These are phyloP conservation scores for Auricularia sp. DNA, from an alignment of 768 basidiomycete species.

Conservation along the genomic window DNA sequence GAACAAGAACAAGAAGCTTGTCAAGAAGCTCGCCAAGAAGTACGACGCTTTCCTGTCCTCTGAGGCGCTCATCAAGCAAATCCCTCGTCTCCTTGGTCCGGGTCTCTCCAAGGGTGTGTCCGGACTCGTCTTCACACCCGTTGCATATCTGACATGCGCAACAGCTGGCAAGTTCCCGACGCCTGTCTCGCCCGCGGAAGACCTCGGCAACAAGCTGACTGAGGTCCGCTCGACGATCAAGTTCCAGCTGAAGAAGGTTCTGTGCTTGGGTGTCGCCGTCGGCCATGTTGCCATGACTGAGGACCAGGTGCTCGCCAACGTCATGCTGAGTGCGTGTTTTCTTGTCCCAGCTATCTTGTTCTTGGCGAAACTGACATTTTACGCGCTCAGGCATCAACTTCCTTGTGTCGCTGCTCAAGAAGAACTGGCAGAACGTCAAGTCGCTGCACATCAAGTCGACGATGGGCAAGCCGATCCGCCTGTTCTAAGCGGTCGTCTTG, in stretches of 20 bases:
- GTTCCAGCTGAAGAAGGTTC: slow-evolving; percentile 99
- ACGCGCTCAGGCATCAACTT: slow-evolving; percentile 82
- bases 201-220: slow-evolving; percentile 77
- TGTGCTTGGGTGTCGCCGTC: slow-evolving; percentile 97
- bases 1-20: slow-evolving; percentile 99
- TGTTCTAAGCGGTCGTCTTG: slow-evolving; percentile 53
- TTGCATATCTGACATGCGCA: not conserved
- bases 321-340: slow-evolving; percentile 77
- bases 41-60: slow-evolving; percentile 98
- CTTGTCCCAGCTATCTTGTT: not conserved
- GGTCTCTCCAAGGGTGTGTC: slow-evolving; percentile 93
- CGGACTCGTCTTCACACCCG: not conserved
- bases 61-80: slow-evolving; percentile 97
- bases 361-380: not conserved
- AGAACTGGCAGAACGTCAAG: slow-evolving; percentile 99
- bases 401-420: slow-evolving; percentile 97
- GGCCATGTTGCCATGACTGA: slow-evolving; percentile 97
- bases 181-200: slow-evolving; percentile 86
- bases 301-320: slow-evolving; percentile 92
- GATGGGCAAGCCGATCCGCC: slow-evolving; percentile 96
- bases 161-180: slow-evolving; percentile 99
- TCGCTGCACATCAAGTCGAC: slow-evolving; percentile 97
- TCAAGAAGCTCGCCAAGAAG: slow-evolving; percentile 99
- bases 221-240: slow-evolving; percentile 99
- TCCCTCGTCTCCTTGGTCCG: slow-evolving; percentile 97